These are phyloP conservation scores for Cairneyella variabilis DNA, from an alignment of 495 filamentous ascomycete species.

Conservation along the genomic window DNA sequence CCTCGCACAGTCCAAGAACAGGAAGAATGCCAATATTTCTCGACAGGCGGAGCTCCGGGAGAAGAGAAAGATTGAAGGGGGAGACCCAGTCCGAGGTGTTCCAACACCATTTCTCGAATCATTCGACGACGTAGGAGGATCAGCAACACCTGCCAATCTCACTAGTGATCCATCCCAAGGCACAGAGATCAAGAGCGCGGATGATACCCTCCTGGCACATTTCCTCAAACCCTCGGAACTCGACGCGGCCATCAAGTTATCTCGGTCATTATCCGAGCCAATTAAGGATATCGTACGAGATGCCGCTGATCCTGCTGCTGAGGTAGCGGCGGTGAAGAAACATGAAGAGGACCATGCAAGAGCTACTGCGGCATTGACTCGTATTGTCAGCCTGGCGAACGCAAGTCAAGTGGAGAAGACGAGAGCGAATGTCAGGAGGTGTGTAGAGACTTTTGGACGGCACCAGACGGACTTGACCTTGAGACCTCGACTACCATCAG, in stretches of 20 bases:
- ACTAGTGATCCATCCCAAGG: slow-evolving; percentile 28
- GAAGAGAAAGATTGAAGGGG: slow-evolving; percentile 55
- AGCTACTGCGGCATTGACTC: slow-evolving; percentile 61
- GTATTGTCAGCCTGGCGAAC: slow-evolving; percentile 72
- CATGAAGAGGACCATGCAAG: slow-evolving; percentile 46
- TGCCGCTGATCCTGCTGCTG: slow-evolving; percentile 42
- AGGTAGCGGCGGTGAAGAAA: slow-evolving; percentile 29
- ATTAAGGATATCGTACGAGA: slow-evolving; percentile 34
- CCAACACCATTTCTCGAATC: slow-evolving; percentile 80
- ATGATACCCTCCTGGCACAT: slow-evolving; percentile 62
- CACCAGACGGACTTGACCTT: slow-evolving; percentile 79
- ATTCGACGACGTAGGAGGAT: slow-evolving; percentile 54
- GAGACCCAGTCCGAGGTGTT: slow-evolving; percentile 74
- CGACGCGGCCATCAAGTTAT: slow-evolving; percentile 55
- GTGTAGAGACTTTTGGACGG: slow-evolving; percentile 83
- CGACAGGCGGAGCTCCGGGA: slow-evolving; percentile 62
- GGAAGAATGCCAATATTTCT: slow-evolving; percentile 73
- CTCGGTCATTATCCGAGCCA: slow-evolving; percentile 58
- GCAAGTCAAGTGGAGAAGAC: slow-evolving; percentile 71
- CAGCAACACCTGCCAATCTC: slow-evolving; percentile 30
- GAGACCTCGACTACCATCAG: slow-evolving; percentile 41
- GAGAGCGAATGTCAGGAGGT: slow-evolving; percentile 74
- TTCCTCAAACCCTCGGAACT: slow-evolving; percentile 65
- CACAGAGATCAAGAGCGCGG: slow-evolving; percentile 25
- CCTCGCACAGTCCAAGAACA: slow-evolving; percentile 68